phyloP scores from a whole-genome alignment of 1,284 basidiomycete genomes.

The Leccinum cinnamomeum region DNA sequence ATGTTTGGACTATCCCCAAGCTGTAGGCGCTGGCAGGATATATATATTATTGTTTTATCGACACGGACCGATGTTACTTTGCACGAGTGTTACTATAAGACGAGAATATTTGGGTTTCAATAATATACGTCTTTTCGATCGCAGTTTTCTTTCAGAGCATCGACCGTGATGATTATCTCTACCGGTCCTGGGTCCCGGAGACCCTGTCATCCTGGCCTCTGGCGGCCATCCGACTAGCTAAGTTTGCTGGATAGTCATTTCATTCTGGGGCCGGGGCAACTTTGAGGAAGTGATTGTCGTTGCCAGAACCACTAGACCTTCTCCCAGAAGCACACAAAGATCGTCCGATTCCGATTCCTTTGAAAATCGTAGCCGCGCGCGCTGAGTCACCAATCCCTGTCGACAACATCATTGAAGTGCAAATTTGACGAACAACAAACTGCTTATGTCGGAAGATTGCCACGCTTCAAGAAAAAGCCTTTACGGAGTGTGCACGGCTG shows the following conservation, averaged over 20 bases:
- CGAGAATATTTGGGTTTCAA: not conserved
- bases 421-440: too few species aligned
- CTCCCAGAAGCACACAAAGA: not conserved
- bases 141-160: not conserved
- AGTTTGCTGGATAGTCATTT: not conserved
- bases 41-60: not conserved
- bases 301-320: not conserved
- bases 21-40: not conserved
- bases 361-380: too few species aligned
- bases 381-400: too few species aligned
- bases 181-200: not conserved
- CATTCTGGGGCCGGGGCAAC: not conserved
- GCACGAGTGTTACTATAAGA: not conserved
- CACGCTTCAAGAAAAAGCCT: too few species aligned
- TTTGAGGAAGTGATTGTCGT: not conserved
- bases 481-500: not conserved
- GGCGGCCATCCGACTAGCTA: not conserved
- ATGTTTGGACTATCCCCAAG: not conserved
- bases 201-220: not conserved
- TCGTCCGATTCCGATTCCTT: not conserved
- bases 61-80: not conserved
- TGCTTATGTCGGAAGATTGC: too few species aligned
- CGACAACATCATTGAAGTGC: too few species aligned
- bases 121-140: not conserved
- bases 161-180: not conserved